Percentiles rank a stretch among this genome's conserved stretches.
phyloP scores from a whole-genome alignment of 108 stramenopile genomes.

The Licmophora abbreviata region DNA sequence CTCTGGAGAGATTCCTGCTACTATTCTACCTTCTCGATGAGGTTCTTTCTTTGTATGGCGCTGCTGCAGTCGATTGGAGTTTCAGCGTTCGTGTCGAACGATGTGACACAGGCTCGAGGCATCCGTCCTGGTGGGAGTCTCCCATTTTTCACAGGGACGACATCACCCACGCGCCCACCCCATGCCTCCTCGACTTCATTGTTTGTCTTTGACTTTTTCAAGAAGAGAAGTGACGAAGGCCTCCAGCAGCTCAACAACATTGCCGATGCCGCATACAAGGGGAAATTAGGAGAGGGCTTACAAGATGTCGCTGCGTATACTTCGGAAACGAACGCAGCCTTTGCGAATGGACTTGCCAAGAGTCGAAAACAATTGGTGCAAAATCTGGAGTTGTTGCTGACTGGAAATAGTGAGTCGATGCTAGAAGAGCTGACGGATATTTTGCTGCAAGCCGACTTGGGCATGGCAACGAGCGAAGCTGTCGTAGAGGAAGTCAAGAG shows the following conservation, averaged over 20 bases:
- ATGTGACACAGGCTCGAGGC: no score
- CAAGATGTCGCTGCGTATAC: slow-evolving; percentile 47
- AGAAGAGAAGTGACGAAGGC: slow-evolving; percentile 52
- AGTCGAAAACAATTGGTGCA: slow-evolving; percentile 59
- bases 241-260: slow-evolving; percentile 49
- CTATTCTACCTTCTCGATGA: no score
- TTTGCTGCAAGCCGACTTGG: slow-evolving; percentile 74
- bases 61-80: no score
- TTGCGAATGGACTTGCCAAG: slow-evolving; percentile 68
- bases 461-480: slow-evolving; percentile 66
- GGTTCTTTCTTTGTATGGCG: background rate
- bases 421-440: slow-evolving; percentile 69
- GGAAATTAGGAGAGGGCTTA: slow-evolving; percentile 38
- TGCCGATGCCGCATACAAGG: slow-evolving; percentile 26
- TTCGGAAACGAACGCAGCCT: slow-evolving; percentile 39
- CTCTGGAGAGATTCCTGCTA: no score
- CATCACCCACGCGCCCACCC: background rate
- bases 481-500: slow-evolving; percentile 66
- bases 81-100: no score
- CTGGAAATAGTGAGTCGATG: slow-evolving; percentile 34
- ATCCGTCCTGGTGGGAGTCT: no score
- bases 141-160: no score
- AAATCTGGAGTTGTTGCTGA: slow-evolving; percentile 52
- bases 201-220: slow-evolving; percentile 81
- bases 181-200: slow-evolving; percentile 14